Conservation (phyloP, 306 rosid species). For the Fragaria ananassa region DNA sequence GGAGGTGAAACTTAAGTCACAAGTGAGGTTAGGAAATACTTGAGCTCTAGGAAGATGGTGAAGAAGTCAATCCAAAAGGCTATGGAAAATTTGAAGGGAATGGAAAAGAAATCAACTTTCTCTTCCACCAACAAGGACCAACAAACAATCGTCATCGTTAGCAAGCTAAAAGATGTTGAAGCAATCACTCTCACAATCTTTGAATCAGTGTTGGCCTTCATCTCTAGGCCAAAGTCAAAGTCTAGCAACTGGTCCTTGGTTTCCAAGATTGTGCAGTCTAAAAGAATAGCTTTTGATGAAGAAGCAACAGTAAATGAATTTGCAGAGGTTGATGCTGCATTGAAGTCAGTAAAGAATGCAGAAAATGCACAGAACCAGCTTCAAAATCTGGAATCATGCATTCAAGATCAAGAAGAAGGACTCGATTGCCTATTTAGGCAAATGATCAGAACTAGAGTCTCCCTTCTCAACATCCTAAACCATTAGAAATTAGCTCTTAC, state of each 20-base stretch:
- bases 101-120: neutral
- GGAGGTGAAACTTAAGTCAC: conserved; percentile 3
- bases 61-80: conserved; percentile 21
- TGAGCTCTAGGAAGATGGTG: conserved; percentile 20
- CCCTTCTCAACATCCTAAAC: conserved; percentile 34
- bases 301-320: neutral
- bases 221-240: conserved; percentile 25
- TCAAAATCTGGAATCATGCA: conserved; percentile 18
- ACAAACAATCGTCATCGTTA: conserved; percentile 9
- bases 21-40: conserved; percentile 26
- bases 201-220: conserved; percentile 30
- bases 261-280: conserved; percentile 8
- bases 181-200: conserved; percentile 16
- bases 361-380: conserved; percentile 18
- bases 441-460: conserved; percentile 35
- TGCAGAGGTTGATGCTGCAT: neutral
- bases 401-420: conserved; percentile 28
- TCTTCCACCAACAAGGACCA: neutral
- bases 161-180: conserved; percentile 30
- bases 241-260: conserved; percentile 28
- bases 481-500: neutral
- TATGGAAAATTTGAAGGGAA: neutral
- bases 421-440: conserved; percentile 28
- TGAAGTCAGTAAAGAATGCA: neutral
- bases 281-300: neutral